Base-by-base conservation (phyloP, 768 basidiomycete genomes). In the Plicaturopsis crispa region DNA sequence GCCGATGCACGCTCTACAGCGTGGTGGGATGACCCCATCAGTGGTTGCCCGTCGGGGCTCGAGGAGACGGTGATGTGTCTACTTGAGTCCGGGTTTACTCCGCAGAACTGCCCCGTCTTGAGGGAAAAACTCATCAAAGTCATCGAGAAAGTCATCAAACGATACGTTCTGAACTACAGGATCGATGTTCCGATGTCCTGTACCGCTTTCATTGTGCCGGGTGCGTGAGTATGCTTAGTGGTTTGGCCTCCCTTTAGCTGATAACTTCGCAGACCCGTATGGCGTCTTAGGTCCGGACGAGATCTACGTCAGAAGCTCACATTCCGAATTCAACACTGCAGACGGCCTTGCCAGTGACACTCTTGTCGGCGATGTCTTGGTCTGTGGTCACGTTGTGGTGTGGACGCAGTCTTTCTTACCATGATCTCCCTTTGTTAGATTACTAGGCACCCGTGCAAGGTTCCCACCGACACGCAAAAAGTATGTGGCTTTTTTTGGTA, bases 381-480 rank as follows among this genome's bases (percentile, higher is more conserved):
- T 76, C 44, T 43, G 64, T 48, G 14, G 10, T 7, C 23, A 22
- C 40, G 10, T 21, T n/a, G 30, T n/a, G n/a, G n/a, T n/a, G n/a
- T n/a, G n/a, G n/a, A n/a, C n/a, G n/a, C n/a, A n/a, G n/a, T n/a
- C n/a, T n/a, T n/a, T n/a, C n/a, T n/a, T n/a, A n/a, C n/a, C n/a
- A n/a, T n/a, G n/a, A n/a, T n/a, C n/a, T n/a, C n/a, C n/a, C 14
- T 19, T 24, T 2, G 20, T 5, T 41, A 78, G 75, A 57, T 84
- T 8, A 76, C 75, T 2, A 60, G 80, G 17, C 67, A 78, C 51
- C 82, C 82, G n/a, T 84, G 81, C 55, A 82, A 80, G 44, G 56
- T 83, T 1, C 79, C 81, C 1, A 77, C 72, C 0, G 82, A 85
- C 52, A 65, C 73, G 0, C 76, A 75, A 46, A 82, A 78, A 62